Evolutionary conservation across 441 rosid species (phyloP).

Genomic region (Pelargonium myrrhifolium): DNA sequence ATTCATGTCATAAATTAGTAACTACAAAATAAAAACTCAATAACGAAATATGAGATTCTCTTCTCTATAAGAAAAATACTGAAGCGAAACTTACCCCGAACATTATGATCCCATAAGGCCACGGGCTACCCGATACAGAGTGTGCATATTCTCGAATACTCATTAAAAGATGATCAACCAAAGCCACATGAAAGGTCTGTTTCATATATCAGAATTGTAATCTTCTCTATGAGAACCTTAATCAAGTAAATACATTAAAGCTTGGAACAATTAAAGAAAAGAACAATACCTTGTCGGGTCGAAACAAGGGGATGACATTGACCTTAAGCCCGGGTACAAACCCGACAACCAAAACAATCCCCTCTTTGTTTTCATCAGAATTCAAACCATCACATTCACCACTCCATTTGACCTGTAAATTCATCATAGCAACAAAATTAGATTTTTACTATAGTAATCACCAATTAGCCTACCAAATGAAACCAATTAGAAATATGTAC

Average conservation of each 20-base stretch:
- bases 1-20: constrained; percentile 15
- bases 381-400: constrained; percentile 17
- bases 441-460: not conserved
- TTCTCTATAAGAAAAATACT: not conserved
- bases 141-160: constrained; percentile 28
- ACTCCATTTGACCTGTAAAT: constrained; percentile 30
- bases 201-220: not conserved
- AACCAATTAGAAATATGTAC: constrained; percentile 8
- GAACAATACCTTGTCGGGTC: constrained; percentile 22
- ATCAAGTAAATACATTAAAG: too few relatives aligned
- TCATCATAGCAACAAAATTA: not conserved
- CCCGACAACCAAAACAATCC: constrained; percentile 45
- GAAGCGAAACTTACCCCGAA: constrained; percentile 41
- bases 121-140: constrained; percentile 23
- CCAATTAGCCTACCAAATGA: not conserved
- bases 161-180: constrained; percentile 32
- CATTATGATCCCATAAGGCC: constrained; percentile 38
- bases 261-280: not conserved
- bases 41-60: not conserved
- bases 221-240: too few relatives aligned
- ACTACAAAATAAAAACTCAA: not conserved
- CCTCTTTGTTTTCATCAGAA: constrained; percentile 18
- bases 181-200: constrained; percentile 20
- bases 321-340: constrained; percentile 47
- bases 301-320: constrained; percentile 29